Evolutionary conservation across 1,284 basidiomycete genomes (phyloP), one percentile per base, ranked within the genome.

Genomic region (Fomitopsis betulina): DNA sequence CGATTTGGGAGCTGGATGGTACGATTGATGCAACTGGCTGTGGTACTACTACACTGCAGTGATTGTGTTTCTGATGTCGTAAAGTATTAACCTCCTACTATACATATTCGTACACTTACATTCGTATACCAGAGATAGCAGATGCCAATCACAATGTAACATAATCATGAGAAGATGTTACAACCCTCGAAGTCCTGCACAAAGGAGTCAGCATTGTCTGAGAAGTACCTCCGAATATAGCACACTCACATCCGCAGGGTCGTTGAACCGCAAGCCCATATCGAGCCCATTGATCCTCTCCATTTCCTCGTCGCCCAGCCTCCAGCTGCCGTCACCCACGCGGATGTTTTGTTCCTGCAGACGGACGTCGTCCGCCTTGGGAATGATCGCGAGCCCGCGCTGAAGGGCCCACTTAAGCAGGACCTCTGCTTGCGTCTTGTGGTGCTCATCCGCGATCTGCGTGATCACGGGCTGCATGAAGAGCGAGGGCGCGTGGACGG

Each of bases 331-430:
- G 39, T 54, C 30, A 38, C 54, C 58, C 43, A 62, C 62, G 40
- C 54, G 57, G 42, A 68, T 45, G 57, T 68, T 68, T 59, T 66
- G 60, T 35, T 56, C 55, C 60, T 65, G 60, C 61, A 59, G 60
- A 42, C 55, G 54, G 13, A 56, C 57, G 39, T 60, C 60, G 51
- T 66, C 58, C 49, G 62, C 58, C 60, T 68, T 68, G 45, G 67
- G 67, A 51, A 68, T 67, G 32, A 68, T 49, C 19, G 62, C 62
- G 19, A 68, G 58, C 23, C 65, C 64, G 25, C 66, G 65, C 60
- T 68, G 67, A 15, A 62, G 60, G 45, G 67, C 64, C 67, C 67
- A 68, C 33, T 63, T 55, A 9, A 68, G 62, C 23, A 68, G 55
- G 23, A 67, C 61, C 59, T 68, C 63, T 23, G 67, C 63, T 5